Base-by-base conservation (phyloP, 495 filamentous ascomycete species). In the Chlorociboria aeruginascens region DNA sequence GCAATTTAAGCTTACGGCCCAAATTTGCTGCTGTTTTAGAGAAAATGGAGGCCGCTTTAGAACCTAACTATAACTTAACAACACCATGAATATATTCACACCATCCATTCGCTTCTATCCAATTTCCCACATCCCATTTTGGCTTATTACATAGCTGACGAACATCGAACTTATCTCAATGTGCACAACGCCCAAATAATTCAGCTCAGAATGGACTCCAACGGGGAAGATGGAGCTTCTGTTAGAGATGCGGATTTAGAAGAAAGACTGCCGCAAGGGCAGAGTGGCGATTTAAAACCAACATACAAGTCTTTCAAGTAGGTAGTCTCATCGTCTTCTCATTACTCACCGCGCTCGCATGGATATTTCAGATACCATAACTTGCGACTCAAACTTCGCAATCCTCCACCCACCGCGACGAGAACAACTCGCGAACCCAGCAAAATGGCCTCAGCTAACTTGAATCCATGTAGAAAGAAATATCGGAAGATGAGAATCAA, bases 401-500 rank as follows among this genome's bases (percentile, higher is more conserved):
- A 39, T 8, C n/a, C 36, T 16, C 1, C n/a, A 39, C 11, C 6
- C 2, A 25, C 20, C 20, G 20, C 20, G 4, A 25, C 20, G 4
- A 25, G 1, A 4, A 25, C 20, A 25, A 25, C 20, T 25, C 20
- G 2, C 20, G 20, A n/a, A 39, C 20, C 8, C 14, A n/a, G 8
- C 8, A 10, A 28, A 28, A 6, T 12, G 17, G 30, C 40, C 7
- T 10, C 40, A 42, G 32, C 51, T 60, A 49, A 59, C 46, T 13
- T 34, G 38, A 10, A 36, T 6, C 32, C 35, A 45, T 30, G 12
- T 25, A 61, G 58, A 68, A 95, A 93, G 67, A 98, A 98, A 68
- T 98, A 90, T 65, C 79, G 85, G 46, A 98, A 98, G 69, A 79
- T 94, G 69, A 83, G 85, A 58, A 71, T 86, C 57, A 72, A 76